Conservation (phyloP, 805 yeast species). For the Starmerella asiatica region DNA sequence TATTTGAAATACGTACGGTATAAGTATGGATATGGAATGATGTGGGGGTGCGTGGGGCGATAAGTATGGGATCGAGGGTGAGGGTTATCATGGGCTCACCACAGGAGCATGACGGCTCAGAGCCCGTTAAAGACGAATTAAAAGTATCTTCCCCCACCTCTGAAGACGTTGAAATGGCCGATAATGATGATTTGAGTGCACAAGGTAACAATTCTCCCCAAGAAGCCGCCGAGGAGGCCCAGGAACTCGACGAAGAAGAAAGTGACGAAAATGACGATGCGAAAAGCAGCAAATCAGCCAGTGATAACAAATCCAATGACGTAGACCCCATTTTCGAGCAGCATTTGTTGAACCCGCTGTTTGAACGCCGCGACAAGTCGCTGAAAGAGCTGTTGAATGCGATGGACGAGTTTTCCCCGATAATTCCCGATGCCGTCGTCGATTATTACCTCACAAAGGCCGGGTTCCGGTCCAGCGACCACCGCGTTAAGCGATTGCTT, state of each 20-base stretch:
- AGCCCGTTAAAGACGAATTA: background rate
- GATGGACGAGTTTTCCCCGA: conserved; percentile 91
- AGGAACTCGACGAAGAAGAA: conserved; percentile 1
- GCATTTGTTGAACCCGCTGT: conserved; percentile 18
- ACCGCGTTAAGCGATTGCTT: conserved; percentile 63
- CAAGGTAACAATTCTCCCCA: background rate
- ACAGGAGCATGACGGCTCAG: no score
- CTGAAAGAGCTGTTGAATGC: conserved; percentile 69
- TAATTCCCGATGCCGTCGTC: conserved; percentile 91
- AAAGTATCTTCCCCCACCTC: background rate
- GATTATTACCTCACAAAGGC: conserved; percentile 79
- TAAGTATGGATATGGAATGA: no score
- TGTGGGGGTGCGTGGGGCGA: no score
- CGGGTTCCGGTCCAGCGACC: conserved; percentile 71
- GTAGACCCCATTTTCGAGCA: conserved; percentile 19
- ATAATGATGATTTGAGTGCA: no score
- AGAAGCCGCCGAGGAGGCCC: background rate
- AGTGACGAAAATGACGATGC: background rate
- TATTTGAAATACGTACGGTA: no score
- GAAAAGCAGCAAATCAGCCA: no score
- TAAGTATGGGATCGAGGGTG: no score
- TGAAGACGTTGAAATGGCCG: background rate
- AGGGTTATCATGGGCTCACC: no score
- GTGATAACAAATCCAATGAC: no score
- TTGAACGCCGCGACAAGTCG: conserved; percentile 22